Base-by-base conservation (phyloP, 305 asterid genomes). In the Solanum aculeatissimum region DNA sequence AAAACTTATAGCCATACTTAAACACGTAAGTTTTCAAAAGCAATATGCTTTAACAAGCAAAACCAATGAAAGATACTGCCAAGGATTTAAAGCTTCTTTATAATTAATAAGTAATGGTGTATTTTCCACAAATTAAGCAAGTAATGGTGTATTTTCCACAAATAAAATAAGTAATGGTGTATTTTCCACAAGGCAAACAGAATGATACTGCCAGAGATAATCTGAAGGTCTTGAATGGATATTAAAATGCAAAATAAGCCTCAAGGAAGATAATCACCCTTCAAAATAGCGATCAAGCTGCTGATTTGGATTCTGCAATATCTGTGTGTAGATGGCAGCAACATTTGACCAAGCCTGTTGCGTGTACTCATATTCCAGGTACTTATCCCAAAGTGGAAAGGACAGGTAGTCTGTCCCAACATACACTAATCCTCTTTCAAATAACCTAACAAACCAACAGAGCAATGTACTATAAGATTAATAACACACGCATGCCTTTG, bases 311-410 rank as follows among this genome's bases (percentile, higher is more conserved):
- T 92, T 86, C 89, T 93, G 99, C 87, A 97, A 88, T 82, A 97
- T 93, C 87, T 97, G 94, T 82, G 97, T 87, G 89, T 95, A 95
- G 72, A 97, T 92, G 88, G 94, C 75, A 54, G 99, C 98, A 84
- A 97, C 93, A 78, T 91, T 91, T 62, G 96, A 83, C 99, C 98
- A 97, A 83, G 94, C 97, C 81, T 93, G 95, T 86, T 93, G 98
- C 1, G 94, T 91, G 84, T 93, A 93, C 85, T 95, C 99, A 83
- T 93, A 97, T 87, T 97, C 99, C 63, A 97, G 89, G 86, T 91
- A 97, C 88, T 95, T 95, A 89, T 97, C 99, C 99, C 99, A 97
- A 70, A 97, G 91, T 21, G 98, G 94, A 87, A 94, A 95, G 91
- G 98, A 95, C 65, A 92, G 88, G 86, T 94, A 97, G 89, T 97